Percentiles rank a stretch among this genome's conserved stretches.
These are phyloP conservation scores for Leccinum obscurum DNA, from an alignment of 768 basidiomycete genomes.

Conservation along the genomic window DNA sequence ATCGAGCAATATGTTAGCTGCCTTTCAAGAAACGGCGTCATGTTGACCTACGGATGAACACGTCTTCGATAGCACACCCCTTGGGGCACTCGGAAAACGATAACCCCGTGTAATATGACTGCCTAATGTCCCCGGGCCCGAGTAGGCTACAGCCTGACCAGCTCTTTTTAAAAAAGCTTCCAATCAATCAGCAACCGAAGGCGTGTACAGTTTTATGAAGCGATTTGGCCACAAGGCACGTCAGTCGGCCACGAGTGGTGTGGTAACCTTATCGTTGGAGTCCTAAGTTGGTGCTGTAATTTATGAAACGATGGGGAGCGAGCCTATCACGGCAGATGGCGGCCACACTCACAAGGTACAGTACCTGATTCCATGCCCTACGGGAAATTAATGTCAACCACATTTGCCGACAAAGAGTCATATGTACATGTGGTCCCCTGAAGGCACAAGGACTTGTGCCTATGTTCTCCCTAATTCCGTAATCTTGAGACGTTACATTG, in stretches of 20 bases:
- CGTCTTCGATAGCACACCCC: not conserved
- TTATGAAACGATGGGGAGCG: not conserved
- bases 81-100: not conserved
- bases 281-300: not conserved
- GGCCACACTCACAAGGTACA: slow-evolving; percentile 14
- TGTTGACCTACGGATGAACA: not conserved
- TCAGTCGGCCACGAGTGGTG: slow-evolving; percentile 48
- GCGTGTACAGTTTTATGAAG: not conserved
- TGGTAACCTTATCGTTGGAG: slow-evolving; percentile 41
- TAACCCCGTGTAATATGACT: slow-evolving; percentile 47
- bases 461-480: slow-evolving; percentile 38
- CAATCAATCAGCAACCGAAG: slow-evolving; percentile 56
- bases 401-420: slow-evolving; percentile 18
- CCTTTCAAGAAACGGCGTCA: slow-evolving; percentile 6
- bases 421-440: slow-evolving; percentile 46
- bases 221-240: slow-evolving; percentile 29
- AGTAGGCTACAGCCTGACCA: no score
- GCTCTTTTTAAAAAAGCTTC: slow-evolving; percentile 56
- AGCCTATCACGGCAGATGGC: slow-evolving; percentile 46
- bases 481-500: not conserved
- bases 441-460: slow-evolving; percentile 39
- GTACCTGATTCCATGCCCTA: slow-evolving; percentile 50
- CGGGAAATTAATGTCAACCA: not conserved
- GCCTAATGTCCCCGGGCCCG: slow-evolving; percentile 42
- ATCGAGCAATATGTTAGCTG: not conserved